Conservation (phyloP, 2,329 filamentous ascomycete species). For the Sphaerulina populicola region DNA sequence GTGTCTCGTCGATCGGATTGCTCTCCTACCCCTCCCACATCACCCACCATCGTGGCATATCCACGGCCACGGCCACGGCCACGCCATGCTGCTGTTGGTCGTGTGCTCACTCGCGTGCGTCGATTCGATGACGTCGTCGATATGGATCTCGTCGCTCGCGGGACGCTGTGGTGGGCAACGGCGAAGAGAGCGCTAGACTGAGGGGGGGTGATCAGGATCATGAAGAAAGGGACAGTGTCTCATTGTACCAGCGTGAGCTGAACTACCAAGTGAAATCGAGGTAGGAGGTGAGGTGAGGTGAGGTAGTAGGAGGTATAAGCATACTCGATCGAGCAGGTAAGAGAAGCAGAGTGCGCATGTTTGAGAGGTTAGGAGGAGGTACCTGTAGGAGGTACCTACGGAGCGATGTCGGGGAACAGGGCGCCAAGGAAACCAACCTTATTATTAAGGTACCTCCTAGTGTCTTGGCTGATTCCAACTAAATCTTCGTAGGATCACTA, state of each 20-base stretch:
- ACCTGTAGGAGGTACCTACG: too few species aligned
- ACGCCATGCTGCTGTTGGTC: constrained; percentile 20
- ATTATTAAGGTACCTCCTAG: too few species aligned
- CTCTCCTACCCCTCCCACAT: constrained; percentile 19
- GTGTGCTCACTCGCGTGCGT: constrained; percentile 29
- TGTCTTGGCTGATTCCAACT: neutral
- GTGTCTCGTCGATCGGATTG: constrained; percentile 24
- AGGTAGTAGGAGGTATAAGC: too few species aligned
- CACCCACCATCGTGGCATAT: constrained; percentile 31
- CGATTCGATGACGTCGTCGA: constrained; percentile 39
- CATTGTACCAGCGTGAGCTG: constrained; percentile 16
- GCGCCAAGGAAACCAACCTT: too few species aligned
- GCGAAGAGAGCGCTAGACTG: constrained; percentile 30
- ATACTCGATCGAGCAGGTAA: too few species aligned
- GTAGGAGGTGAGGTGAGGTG: too few species aligned
- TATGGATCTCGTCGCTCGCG: constrained; percentile 14
- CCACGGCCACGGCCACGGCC: constrained; percentile 4
- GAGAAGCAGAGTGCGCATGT: too few species aligned
- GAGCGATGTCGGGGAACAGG: too few species aligned
- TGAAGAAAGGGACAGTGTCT: constrained; percentile 10
- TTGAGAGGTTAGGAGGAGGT: too few species aligned
- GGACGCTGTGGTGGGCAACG: constrained; percentile 26
- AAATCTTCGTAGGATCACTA: constrained; percentile 21
- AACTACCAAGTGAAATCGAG: neutral
- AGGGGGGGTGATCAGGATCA: constrained; percentile 36